phyloP scores from a whole-genome alignment of 1,284 basidiomycete genomes.

The Cryptococcus sp. region DNA sequence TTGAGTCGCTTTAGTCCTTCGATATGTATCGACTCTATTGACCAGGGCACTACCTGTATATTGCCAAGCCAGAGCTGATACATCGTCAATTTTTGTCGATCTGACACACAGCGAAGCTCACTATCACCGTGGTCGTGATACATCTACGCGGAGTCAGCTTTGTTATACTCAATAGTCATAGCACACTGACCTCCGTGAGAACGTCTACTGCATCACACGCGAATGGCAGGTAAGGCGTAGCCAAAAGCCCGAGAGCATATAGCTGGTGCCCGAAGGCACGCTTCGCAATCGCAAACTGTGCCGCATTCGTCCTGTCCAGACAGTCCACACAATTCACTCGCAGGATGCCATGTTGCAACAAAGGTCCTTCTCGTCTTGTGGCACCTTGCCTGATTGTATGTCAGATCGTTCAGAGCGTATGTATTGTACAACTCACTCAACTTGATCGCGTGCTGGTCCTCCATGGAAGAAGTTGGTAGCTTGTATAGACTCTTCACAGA shows the following conservation, averaged over 20 bases:
- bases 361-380: slow-evolving; percentile 63
- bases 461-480: slow-evolving; percentile 90
- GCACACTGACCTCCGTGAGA: slow-evolving; percentile 64
- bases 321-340: slow-evolving; percentile 95
- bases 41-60: slow-evolving; percentile 95
- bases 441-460: slow-evolving; percentile 40
- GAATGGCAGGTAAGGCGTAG: slow-evolving; percentile 78
- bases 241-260: slow-evolving; percentile 85
- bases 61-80: slow-evolving; percentile 82
- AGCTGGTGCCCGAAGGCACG: slow-evolving; percentile 92
- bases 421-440: slow-evolving; percentile 15
- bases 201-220: slow-evolving; percentile 96
- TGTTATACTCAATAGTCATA: background rate
- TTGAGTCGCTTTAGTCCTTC: slow-evolving; percentile 74
- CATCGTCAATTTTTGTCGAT: background rate
- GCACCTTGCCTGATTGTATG: slow-evolving; percentile 10
- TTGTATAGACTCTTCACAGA: slow-evolving; percentile 89
- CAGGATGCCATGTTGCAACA: slow-evolving; percentile 85
- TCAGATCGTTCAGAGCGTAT: background rate
- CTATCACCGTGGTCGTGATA: slow-evolving; percentile 96
- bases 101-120: slow-evolving; percentile 48
- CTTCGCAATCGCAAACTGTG: slow-evolving; percentile 97
- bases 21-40: slow-evolving; percentile 94
- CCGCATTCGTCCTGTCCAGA: slow-evolving; percentile 93
- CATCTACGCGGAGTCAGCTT: slow-evolving; percentile 55